Conservation (phyloP, 805 yeast genomes). For the Tetrapisispora iriomotensis region DNA sequence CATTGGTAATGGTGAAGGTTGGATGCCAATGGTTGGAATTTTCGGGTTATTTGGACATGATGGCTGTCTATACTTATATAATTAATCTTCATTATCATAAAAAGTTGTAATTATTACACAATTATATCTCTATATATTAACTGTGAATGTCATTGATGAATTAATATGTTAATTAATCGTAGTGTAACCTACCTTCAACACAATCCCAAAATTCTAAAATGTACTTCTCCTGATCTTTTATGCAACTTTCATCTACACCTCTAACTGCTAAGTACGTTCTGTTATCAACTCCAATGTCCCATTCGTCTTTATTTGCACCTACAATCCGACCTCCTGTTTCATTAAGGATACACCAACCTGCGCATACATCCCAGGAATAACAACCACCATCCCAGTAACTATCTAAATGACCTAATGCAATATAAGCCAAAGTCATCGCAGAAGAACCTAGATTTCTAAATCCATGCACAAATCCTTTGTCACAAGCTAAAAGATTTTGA, state of each 20-base stretch:
- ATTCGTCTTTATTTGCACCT: conserved; percentile 42
- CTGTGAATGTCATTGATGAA: neutral
- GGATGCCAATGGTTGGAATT: conserved; percentile 43
- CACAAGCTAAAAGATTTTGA: conserved; percentile 72
- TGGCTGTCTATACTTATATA: conserved; percentile 54
- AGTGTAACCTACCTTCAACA: conserved; percentile 39
- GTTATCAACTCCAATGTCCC: conserved; percentile 42
- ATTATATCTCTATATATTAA: neutral
- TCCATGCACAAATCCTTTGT: conserved; percentile 84
- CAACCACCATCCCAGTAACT: conserved; percentile 65
- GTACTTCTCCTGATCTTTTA: conserved; percentile 34
- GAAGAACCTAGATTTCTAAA: conserved; percentile 56
- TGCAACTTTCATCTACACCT: conserved; percentile 30
- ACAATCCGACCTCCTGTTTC: conserved; percentile 55
- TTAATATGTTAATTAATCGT: conserved; percentile 15
- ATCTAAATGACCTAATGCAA: conserved; percentile 51
- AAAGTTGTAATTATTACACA: neutral
- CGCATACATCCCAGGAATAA: conserved; percentile 63
- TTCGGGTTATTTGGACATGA: conserved; percentile 57
- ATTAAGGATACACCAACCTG: conserved; percentile 52
- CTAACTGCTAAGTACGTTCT: conserved; percentile 48
- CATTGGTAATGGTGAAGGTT: conserved; percentile 38
- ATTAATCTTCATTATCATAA: conserved; percentile 7
- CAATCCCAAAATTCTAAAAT: conserved; percentile 44
- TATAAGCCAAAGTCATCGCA: conserved; percentile 50